phyloP scores from a whole-genome alignment of 2,329 filamentous ascomycete genomes.

The Talaromyces amestolkiae region DNA sequence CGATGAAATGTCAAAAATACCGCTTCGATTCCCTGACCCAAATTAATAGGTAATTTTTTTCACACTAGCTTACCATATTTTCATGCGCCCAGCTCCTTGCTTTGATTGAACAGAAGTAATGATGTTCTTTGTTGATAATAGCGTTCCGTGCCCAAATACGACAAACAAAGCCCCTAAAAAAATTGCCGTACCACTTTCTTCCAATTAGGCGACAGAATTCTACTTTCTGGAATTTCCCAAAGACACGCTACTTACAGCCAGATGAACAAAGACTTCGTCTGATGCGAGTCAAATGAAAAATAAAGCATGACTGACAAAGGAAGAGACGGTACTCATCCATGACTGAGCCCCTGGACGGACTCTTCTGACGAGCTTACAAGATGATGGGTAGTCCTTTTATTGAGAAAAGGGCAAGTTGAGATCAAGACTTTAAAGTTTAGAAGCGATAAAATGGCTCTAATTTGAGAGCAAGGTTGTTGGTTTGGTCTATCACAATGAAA shows the following conservation, averaged over 20 bases:
- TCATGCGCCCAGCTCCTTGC: not conserved
- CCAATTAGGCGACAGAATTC: not conserved
- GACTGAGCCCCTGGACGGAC: not conserved
- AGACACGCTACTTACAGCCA: not conserved
- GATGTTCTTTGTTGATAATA: not conserved
- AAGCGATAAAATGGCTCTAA: not conserved
- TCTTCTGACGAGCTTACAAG: not conserved
- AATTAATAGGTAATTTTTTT: not conserved
- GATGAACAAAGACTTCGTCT: not conserved
- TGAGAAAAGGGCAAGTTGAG: not conserved
- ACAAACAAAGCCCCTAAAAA: not conserved
- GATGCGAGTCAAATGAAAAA: not conserved
- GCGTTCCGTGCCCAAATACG: not conserved
- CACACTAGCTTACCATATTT: not conserved
- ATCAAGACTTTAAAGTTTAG: not conserved
- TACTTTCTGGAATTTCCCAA: not conserved
- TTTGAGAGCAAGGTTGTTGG: not conserved
- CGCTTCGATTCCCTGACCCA: not conserved
- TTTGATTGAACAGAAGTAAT: not conserved
- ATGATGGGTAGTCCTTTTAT: not conserved
- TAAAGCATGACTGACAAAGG: not conserved
- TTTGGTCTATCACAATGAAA: not conserved
- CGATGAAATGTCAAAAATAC: not conserved
- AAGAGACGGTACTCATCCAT: not conserved
- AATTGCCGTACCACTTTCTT: not conserved